Evolutionary conservation across 352 stramenopile species (phyloP).

Genomic region (Albugo candida): DNA sequence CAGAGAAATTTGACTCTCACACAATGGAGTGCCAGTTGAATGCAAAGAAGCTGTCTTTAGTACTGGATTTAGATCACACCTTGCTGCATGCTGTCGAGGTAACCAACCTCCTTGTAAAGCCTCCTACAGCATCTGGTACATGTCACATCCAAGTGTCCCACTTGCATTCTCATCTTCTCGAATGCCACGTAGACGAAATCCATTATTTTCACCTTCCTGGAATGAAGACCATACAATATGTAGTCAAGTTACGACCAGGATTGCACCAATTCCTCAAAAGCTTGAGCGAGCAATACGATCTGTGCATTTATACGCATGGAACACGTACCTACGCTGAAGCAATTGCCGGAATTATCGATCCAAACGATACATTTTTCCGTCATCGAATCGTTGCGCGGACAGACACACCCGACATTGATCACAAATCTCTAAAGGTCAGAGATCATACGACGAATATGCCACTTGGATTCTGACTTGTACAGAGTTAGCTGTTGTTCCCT

Average conservation of each 20-base stretch:
- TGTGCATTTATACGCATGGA: slow-evolving; percentile 92
- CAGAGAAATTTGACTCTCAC: slow-evolving; percentile 71
- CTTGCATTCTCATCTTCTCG: neutral
- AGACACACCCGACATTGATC: slow-evolving; percentile 67
- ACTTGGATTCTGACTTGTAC: neutral
- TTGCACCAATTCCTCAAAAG: slow-evolving; percentile 77
- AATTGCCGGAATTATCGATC: slow-evolving; percentile 85
- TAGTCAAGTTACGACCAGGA: slow-evolving; percentile 85
- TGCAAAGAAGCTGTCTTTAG: slow-evolving; percentile 83
- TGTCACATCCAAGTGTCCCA: neutral
- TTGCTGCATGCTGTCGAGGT: slow-evolving; percentile 85
- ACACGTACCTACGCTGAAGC: slow-evolving; percentile 87
- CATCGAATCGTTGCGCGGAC: slow-evolving; percentile 75
- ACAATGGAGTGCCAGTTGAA: slow-evolving; percentile 76
- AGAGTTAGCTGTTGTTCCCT: slow-evolving; percentile 39
- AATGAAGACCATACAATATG: slow-evolving; percentile 59
- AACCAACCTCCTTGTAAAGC: slow-evolving; percentile 20
- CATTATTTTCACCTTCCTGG: slow-evolving; percentile 62
- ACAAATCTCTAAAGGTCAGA: slow-evolving; percentile 59
- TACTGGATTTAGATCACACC: slow-evolving; percentile 95
- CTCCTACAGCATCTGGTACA: neutral
- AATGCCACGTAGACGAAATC: slow-evolving; percentile 29
- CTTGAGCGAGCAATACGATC: slow-evolving; percentile 72
- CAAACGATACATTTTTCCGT: slow-evolving; percentile 57
- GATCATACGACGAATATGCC: neutral